Conservation (phyloP, 108 stramenopile genomes). For the Discostella pseudostelligera region DNA sequence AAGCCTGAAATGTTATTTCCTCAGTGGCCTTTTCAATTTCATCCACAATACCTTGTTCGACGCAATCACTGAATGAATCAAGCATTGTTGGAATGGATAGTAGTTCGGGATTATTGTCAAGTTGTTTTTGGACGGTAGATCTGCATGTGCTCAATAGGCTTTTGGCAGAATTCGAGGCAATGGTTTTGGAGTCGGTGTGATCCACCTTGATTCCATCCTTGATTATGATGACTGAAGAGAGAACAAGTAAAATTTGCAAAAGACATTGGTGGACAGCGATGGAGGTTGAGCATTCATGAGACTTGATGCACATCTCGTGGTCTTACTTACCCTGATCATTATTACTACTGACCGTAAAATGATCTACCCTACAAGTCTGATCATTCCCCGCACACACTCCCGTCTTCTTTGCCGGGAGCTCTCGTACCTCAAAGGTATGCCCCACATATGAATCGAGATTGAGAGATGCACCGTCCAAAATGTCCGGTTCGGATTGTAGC, state of each 20-base stretch:
- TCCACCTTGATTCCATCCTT: slow-evolving; percentile 38
- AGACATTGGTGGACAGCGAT: no score
- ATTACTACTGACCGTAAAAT: slow-evolving; percentile 62
- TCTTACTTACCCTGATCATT: slow-evolving; percentile 67
- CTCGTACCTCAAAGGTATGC: slow-evolving; percentile 74
- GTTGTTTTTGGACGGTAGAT: slow-evolving; percentile 29
- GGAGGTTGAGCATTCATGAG: neutral
- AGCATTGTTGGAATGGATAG: slow-evolving; percentile 9
- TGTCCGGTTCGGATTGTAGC: slow-evolving; percentile 52
- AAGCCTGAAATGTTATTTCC: slow-evolving; percentile 66
- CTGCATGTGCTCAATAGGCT: slow-evolving; percentile 54
- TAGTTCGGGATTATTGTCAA: slow-evolving; percentile 5
- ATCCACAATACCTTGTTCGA: slow-evolving; percentile 45
- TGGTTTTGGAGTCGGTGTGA: slow-evolving; percentile 56
- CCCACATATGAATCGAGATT: slow-evolving; percentile 65
- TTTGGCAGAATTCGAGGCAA: slow-evolving; percentile 49
- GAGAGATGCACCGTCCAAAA: slow-evolving; percentile 54
- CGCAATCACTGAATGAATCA: slow-evolving; percentile 47
- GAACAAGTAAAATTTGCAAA: no score
- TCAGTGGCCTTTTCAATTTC: slow-evolving; percentile 60
- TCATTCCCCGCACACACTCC: slow-evolving; percentile 55
- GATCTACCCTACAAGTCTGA: slow-evolving; percentile 50
- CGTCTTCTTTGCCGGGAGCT: slow-evolving; percentile 54
- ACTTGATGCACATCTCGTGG: neutral
- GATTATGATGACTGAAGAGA: slow-evolving; percentile 44